Evolutionary conservation across 306 rosid genomes (phyloP), one percentile per base, ranked within the genome.

Genomic region (Spatholobus suberectus): DNA sequence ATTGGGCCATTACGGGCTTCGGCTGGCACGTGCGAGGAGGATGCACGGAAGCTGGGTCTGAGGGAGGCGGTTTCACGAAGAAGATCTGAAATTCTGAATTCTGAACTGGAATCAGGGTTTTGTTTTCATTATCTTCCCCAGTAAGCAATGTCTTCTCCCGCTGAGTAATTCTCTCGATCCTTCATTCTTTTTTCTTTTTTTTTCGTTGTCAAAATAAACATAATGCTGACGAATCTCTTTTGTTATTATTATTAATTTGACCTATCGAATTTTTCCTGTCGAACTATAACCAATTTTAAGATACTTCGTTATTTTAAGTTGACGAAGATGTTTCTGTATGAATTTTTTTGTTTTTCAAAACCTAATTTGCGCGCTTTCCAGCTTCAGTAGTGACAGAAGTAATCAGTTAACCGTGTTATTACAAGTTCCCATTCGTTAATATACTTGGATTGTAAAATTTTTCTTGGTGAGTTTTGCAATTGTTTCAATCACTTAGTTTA

Each of bases 81-180:
- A n/a, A 54, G 65, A 84, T 80, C 87, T 59, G 49, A 41, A 69
- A 32, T 32, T 63, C 77, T 38, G 59, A 55, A 68, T 85, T 75
- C 69, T 59, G 20, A 66, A 78, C 35, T 21, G 8, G 41, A 35
- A 59, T 14, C 8, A 67, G 63, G 55, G 81, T 68, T 72, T 59
- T 18, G 38, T 59, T 72, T 43, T 57, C 82, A 55, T 75, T 58
- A 35, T 79, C 86, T 85, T 81, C 84, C 84, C 63, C 77, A 49
- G 62, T 83, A 81, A 18, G 55, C 90, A 75, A 92, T 95, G 99
- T 93, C 96, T 84, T 89, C 97, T 62, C 99, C 99, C 41, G 97
- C 91, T 35, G 99, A 96, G 99, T 96, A 94, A 89, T 83, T 72
- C 24, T 17, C 79, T 59, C 5, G 8, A 34, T 81, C 62, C 8